Conservation (phyloP, 371 early-diverging fungal species). For the Haplosporangium sp. region DNA sequence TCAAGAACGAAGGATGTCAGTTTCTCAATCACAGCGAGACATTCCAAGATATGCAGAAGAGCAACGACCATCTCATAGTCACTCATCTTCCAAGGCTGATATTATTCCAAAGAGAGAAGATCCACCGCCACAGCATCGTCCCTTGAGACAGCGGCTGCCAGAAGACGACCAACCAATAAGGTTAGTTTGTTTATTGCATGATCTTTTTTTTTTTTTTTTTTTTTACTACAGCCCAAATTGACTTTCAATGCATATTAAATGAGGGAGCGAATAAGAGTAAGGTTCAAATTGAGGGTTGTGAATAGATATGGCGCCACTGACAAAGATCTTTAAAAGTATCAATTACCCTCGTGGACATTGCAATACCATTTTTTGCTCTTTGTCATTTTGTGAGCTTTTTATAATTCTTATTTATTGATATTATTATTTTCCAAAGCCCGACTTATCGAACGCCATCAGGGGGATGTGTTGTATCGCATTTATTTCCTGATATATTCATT, state of each 20-base stretch:
- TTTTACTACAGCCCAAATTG: conserved; percentile 1
- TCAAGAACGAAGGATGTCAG: not conserved
- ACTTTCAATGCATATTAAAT: not conserved
- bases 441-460: not conserved
- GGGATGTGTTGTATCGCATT: not conserved
- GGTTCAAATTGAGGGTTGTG: too few species aligned
- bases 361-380: not conserved
- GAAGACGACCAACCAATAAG: conserved; percentile 2
- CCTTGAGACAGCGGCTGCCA: not conserved
- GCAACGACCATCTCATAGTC: not conserved
- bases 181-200: not conserved
- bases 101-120: not conserved
- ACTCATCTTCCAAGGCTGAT: conserved; percentile 5
- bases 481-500: conserved; percentile 1
- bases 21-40: not conserved
- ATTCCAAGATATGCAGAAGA: not conserved
- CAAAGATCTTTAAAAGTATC: too few species aligned
- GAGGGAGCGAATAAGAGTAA: not conserved
- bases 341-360: too few species aligned
- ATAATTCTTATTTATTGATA: not conserved
- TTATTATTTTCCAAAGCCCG: not conserved
- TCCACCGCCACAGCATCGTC: not conserved
- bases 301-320: not conserved
- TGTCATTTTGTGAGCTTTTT: not conserved
- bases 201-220: not conserved